Conservation (phyloP, 139 green algal genomes). For the Marvania coccoides region DNA sequence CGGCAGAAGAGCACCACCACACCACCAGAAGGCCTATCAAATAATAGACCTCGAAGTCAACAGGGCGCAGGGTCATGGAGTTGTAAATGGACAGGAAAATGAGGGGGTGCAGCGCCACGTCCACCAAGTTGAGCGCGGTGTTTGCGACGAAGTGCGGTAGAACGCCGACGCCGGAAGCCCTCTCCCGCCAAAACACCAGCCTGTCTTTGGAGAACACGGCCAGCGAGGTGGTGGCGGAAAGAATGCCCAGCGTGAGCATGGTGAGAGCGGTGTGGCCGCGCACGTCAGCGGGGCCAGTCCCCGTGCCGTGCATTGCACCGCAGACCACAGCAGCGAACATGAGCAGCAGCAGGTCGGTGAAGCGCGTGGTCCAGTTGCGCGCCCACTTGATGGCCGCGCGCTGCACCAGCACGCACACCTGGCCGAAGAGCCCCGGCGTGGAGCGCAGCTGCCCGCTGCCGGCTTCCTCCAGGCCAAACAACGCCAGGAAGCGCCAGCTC, state of each 20-base stretch:
- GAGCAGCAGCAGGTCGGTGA: constrained; percentile 39
- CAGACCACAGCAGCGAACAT: constrained; percentile 25
- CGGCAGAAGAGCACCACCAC: constrained; percentile 25
- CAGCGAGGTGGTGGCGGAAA: constrained; percentile 27
- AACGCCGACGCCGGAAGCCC: constrained; percentile 19
- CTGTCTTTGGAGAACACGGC: constrained; percentile 40
- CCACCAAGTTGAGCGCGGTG: constrained; percentile 23
- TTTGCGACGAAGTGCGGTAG: constrained; percentile 44
- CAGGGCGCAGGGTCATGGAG: constrained; percentile 37
- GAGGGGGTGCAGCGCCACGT: constrained; percentile 34
- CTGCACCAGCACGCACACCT: constrained; percentile 34
- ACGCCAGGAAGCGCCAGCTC: too few species aligned
- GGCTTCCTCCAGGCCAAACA: constrained; percentile 5
- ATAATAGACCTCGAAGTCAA: constrained; percentile 32
- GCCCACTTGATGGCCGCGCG: constrained; percentile 36
- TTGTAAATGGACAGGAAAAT: constrained; percentile 48
- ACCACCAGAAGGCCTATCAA: constrained; percentile 30
- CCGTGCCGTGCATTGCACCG: constrained; percentile 37
- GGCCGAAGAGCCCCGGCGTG: constrained; percentile 23
- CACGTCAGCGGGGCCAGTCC: constrained; percentile 18
- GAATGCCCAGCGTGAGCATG: constrained; percentile 34
- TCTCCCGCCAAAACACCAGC: constrained; percentile 44
- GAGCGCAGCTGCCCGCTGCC: neutral
- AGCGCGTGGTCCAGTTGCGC: constrained; percentile 28
- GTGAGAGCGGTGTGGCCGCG: constrained; percentile 24